Evolutionary conservation across 495 filamentous ascomycete species (phyloP).

Genomic region (Tuber melanosporum): DNA sequence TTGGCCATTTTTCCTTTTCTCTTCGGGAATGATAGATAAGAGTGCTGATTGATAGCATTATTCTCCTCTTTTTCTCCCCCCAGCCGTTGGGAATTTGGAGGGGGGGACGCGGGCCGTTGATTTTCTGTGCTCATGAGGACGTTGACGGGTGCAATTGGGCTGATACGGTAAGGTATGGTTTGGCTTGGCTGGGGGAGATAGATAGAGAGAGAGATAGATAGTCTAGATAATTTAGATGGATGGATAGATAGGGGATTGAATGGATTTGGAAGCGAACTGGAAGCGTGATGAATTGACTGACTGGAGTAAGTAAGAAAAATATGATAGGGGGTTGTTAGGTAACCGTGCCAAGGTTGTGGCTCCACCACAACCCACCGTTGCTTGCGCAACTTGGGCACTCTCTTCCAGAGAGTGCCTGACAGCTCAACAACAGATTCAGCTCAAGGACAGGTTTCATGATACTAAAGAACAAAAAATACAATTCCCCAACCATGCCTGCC

Average conservation of each 20-base stretch:
- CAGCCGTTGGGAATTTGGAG: neutral
- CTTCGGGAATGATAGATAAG: neutral
- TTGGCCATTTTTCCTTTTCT: neutral
- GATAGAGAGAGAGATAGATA: neutral
- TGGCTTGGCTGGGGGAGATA: neutral
- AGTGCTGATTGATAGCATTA: neutral
- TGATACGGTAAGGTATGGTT: neutral
- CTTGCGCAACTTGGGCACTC: too few species aligned
- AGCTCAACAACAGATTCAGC: too few species aligned
- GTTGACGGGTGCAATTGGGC: neutral
- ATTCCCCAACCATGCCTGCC: too few species aligned
- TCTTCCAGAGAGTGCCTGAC: too few species aligned
- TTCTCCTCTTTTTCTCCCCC: neutral
- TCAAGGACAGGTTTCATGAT: too few species aligned
- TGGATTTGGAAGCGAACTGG: neutral
- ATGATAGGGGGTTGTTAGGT: neutral
- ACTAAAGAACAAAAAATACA: too few species aligned
- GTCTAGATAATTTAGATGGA: neutral
- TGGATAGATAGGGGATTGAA: neutral
- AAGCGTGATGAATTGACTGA: neutral
- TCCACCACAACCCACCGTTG: too few species aligned
- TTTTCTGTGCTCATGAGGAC: neutral
- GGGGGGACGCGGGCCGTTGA: neutral
- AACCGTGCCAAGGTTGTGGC: too few species aligned
- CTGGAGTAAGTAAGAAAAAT: neutral